Conservation (phyloP, 345 rosid species). For the Eucalyptus erythrocorys region DNA sequence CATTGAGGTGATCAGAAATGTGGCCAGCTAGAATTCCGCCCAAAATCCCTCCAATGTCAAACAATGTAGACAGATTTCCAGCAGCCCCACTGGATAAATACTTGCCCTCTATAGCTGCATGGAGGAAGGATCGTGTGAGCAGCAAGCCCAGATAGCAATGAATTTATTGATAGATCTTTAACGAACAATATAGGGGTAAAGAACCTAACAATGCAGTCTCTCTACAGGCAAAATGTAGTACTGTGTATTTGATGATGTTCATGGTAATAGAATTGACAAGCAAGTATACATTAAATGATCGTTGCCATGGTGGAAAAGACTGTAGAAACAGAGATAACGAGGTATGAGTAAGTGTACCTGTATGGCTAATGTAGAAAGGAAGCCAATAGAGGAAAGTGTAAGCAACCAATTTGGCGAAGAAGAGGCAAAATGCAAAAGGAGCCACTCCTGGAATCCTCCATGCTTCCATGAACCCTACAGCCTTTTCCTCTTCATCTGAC, state of each 20-base stretch:
- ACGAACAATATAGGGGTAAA: neutral
- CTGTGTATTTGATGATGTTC: neutral
- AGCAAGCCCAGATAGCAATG: neutral
- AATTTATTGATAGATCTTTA: neutral
- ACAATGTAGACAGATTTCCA: slow-evolving; percentile 79
- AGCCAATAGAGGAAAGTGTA: slow-evolving; percentile 99
- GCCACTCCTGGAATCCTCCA: slow-evolving; percentile 98
- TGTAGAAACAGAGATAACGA: neutral
- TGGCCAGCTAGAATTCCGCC: slow-evolving; percentile 96
- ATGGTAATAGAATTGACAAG: neutral
- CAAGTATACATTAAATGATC: neutral
- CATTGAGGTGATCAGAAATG: slow-evolving; percentile 70
- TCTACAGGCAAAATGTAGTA: neutral
- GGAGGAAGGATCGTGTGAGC: neutral
- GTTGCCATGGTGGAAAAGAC: neutral
- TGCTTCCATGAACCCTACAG: slow-evolving; percentile 87
- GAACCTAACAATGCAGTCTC: neutral
- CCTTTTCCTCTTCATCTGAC: slow-evolving; percentile 19
- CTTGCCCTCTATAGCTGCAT: slow-evolving; percentile 77
- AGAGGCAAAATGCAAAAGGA: slow-evolving; percentile 87
- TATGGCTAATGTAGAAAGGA: slow-evolving; percentile 90
- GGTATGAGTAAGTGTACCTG: slow-evolving; percentile 37
- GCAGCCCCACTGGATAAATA: slow-evolving; percentile 66
- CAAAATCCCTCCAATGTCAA: slow-evolving; percentile 88
- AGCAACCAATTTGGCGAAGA: slow-evolving; percentile 89